These are phyloP conservation scores for Pseudisothecium myosuroides DNA, from an alignment of 225 moss, liverwort and hornwort genomes.

Conservation along the genomic window DNA sequence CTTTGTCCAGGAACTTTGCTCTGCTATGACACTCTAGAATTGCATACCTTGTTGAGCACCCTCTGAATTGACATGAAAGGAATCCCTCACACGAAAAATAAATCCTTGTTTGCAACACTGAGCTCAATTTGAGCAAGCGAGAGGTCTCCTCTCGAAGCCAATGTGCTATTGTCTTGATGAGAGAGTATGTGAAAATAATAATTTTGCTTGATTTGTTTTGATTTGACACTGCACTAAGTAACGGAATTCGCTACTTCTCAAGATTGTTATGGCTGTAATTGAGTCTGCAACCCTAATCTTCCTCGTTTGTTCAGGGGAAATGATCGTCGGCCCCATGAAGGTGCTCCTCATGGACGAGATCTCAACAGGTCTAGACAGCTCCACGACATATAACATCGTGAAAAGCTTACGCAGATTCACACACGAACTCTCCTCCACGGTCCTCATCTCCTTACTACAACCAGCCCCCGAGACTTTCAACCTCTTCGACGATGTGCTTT, in stretches of 20 bases:
- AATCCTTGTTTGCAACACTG: not conserved
- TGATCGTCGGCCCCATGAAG: slow-evolving; percentile 74
- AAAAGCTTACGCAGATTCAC: slow-evolving; percentile 39
- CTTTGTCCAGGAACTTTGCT: not conserved
- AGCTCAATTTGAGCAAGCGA: not conserved
- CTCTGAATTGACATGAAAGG: not conserved
- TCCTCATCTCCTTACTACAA: slow-evolving; percentile 54
- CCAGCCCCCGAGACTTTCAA: slow-evolving; percentile 67
- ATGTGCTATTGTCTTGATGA: not conserved
- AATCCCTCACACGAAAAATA: not conserved
- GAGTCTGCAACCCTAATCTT: not conserved
- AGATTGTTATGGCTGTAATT: not conserved
- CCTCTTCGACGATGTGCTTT: slow-evolving; percentile 62
- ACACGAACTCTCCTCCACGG: slow-evolving; percentile 25
- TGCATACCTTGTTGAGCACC: not conserved
- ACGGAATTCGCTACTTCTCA: not conserved
- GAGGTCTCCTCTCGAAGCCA: not conserved
- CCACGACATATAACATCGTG: slow-evolving; percentile 59
- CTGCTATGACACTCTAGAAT: not conserved
- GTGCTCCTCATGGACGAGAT: slow-evolving; percentile 79
- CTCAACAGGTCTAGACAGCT: slow-evolving; percentile 69
- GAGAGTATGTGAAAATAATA: not conserved
- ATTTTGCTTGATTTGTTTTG: not conserved
- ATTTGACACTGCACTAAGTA: not conserved
- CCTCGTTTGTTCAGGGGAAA: slow-evolving; percentile 38